Evolutionary conservation across 2,329 filamentous ascomycete species (phyloP).

Genomic region (Colletotrichum sp.): DNA sequence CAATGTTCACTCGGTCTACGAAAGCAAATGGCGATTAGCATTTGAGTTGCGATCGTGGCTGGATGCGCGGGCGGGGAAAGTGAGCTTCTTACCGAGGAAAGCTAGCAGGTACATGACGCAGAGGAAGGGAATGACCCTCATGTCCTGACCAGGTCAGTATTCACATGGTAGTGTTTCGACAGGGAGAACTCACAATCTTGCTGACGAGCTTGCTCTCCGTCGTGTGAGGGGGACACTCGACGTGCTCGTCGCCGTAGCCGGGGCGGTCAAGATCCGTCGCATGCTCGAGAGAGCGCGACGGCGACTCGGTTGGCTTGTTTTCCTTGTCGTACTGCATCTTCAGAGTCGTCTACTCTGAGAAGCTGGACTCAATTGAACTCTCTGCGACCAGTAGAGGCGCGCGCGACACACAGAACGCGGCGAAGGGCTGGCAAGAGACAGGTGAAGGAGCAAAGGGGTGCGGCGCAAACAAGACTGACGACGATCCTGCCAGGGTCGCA

Average conservation of each 20-base stretch:
- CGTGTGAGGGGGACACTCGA: slow-evolving; percentile 55
- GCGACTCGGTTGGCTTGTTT: neutral
- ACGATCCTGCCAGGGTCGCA: neutral
- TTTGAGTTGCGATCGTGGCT: neutral
- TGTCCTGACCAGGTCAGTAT: slow-evolving; percentile 37
- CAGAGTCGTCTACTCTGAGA: neutral
- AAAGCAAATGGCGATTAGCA: neutral
- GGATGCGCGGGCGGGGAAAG: neutral
- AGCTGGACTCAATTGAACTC: neutral
- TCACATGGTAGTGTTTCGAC: neutral
- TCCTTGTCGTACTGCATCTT: slow-evolving; percentile 18
- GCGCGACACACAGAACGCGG: neutral
- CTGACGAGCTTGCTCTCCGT: slow-evolving; percentile 70
- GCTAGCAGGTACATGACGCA: slow-evolving; percentile 75
- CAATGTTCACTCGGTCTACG: slow-evolving; percentile 75
- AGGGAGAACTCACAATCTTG: slow-evolving; percentile 57
- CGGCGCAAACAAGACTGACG: neutral
- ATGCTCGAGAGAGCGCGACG: slow-evolving; percentile 11
- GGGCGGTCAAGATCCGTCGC: slow-evolving; percentile 12
- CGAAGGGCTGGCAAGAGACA: neutral
- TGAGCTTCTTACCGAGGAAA: slow-evolving; percentile 57
- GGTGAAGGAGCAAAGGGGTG: neutral
- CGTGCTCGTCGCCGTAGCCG: neutral
- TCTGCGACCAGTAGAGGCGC: neutral
- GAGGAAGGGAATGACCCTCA: slow-evolving; percentile 74